A percentile compares a stretch with the other conserved stretches of the same genome.
phyloP scores from a whole-genome alignment of 1,284 basidiomycete genomes.

The Puccinia sorghi region DNA sequence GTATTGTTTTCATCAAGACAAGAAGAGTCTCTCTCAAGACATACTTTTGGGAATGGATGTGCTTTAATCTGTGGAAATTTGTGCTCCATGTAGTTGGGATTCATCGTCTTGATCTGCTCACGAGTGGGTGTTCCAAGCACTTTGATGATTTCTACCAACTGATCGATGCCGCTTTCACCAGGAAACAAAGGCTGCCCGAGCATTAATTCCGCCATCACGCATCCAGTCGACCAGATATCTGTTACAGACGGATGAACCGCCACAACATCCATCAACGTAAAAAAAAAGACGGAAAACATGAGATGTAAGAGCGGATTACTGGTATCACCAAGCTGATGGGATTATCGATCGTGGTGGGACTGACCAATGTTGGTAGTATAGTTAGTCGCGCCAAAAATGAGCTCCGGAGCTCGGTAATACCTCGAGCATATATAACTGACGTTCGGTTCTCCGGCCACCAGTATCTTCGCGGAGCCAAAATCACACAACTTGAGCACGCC shows the following conservation, averaged over 20 bases:
- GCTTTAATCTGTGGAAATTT: constrained; percentile 99
- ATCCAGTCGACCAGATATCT: constrained; percentile 99
- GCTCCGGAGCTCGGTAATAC: constrained; percentile 98
- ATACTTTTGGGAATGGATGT: constrained; percentile 86
- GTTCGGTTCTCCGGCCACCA: constrained; percentile 96
- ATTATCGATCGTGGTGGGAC: too few species aligned
- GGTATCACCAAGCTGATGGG: too few species aligned
- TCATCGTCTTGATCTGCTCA: constrained; percentile 99
- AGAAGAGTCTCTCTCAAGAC: constrained; percentile 49
- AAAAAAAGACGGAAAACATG: constrained; percentile 1
- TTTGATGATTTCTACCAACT: constrained; percentile 99
- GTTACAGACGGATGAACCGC: neutral
- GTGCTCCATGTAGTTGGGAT: constrained; percentile 99
- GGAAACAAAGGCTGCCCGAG: constrained; percentile 98
- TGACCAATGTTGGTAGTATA: constrained; percentile 99
- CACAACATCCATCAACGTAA: neutral
- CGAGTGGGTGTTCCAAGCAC: constrained; percentile 95
- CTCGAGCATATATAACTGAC: constrained; percentile 99
- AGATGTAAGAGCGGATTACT: too few species aligned
- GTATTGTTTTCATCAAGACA: too few species aligned
- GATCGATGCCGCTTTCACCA: constrained; percentile 99
- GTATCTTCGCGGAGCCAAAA: constrained; percentile 98
- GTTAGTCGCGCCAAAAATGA: constrained; percentile 99
- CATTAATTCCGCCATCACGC: constrained; percentile 99
- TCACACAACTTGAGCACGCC: constrained; percentile 97